Conservation (phyloP, 1,284 basidiomycete genomes). For the Fomitopsis betulina region DNA sequence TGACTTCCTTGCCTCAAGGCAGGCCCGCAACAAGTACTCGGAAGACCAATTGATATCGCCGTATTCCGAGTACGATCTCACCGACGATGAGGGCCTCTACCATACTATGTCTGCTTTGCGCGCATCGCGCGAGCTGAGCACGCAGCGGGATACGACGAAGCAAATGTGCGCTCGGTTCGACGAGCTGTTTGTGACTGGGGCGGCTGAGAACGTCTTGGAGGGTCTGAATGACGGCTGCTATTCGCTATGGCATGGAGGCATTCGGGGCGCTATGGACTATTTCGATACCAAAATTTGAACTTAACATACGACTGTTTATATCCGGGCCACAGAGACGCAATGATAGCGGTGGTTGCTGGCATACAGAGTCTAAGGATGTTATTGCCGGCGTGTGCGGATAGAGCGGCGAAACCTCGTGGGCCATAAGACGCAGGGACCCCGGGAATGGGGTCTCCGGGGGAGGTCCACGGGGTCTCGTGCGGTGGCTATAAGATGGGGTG, state of each 20-base stretch:
- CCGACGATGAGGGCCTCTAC: conserved; percentile 42
- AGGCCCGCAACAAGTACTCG: conserved; percentile 15
- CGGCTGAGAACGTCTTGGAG: conserved; percentile 18
- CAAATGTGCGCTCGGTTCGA: conserved; percentile 4
- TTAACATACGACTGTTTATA: neutral
- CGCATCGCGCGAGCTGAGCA: conserved; percentile 17
- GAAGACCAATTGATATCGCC: conserved; percentile 37
- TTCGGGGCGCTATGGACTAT: conserved; percentile 22
- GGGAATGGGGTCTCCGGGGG: conserved; percentile 12
- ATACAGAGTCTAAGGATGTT: neutral
- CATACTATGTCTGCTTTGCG: conserved; percentile 29
- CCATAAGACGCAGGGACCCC: conserved; percentile 22
- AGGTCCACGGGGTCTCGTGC: conserved; percentile 24
- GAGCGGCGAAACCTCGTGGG: conserved; percentile 2
- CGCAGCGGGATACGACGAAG: neutral
- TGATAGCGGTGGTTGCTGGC: neutral
- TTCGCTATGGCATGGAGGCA: conserved; percentile 20
- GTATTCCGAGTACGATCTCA: conserved; percentile 33
- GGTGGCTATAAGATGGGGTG: conserved; percentile 31
- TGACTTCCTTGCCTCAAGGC: conserved; percentile 16
- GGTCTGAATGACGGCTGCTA: conserved; percentile 14
- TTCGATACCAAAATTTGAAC: conserved; percentile 10
- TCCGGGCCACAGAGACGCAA: no score
- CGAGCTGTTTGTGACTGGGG: conserved; percentile 21
- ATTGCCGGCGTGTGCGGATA: neutral